Conservation (phyloP, 176 grass and related monocot species). For the Oryza officinalis region DNA sequence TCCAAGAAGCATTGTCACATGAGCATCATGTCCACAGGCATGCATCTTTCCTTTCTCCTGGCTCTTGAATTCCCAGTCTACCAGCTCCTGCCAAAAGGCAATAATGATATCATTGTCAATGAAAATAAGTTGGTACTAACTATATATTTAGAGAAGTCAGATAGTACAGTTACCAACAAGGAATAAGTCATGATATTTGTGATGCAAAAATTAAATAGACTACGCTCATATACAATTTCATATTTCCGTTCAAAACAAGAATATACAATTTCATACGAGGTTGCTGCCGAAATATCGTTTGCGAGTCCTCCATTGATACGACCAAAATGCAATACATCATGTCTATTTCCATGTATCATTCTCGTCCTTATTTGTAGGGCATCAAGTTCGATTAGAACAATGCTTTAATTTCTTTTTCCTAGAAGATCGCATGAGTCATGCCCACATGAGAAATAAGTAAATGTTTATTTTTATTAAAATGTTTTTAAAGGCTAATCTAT, state of each 20-base stretch:
- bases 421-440: neutral
- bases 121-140: neutral
- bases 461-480: no score
- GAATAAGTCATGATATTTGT: neutral
- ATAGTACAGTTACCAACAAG: no score
- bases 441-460: no score
- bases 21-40: conserved; percentile 77
- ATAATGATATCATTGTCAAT: neutral
- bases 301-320: neutral
- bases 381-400: neutral
- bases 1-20: conserved; percentile 74
- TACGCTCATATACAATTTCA: no score
- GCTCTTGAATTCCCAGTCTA: conserved; percentile 79
- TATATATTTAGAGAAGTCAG: no score
- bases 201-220: neutral
- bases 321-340: neutral
- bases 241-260: no score
- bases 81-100: conserved; percentile 50
- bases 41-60: conserved; percentile 69
- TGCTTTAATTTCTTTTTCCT: neutral
- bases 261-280: no score
- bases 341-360: neutral
- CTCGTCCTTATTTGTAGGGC: no score
- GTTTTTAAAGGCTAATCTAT: no score
- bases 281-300: neutral